phyloP scores from a whole-genome alignment of 257 asterid species.

The Ajuga chamaepitys region DNA sequence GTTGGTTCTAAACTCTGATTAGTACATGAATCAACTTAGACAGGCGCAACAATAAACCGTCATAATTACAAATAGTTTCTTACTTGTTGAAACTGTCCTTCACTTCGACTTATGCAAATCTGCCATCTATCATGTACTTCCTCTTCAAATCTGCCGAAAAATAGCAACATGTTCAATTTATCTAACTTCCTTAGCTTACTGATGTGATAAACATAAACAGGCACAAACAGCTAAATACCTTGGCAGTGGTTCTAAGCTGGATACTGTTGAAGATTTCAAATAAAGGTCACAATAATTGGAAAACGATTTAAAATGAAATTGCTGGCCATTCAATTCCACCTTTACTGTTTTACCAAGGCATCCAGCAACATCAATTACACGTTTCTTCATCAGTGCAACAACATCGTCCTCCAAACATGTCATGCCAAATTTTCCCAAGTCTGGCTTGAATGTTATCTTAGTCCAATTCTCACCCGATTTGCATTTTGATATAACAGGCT shows the following conservation, averaged over 20 bases:
- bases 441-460: slow-evolving; percentile 86
- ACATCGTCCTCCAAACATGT: slow-evolving; percentile 81
- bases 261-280: slow-evolving; percentile 39
- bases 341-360: slow-evolving; percentile 87
- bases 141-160: slow-evolving; percentile 53
- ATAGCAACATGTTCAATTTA: background rate
- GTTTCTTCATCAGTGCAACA: slow-evolving; percentile 88
- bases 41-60: background rate
- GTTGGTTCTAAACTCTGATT: background rate
- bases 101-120: slow-evolving; percentile 79
- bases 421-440: slow-evolving; percentile 83
- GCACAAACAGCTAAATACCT: slow-evolving; percentile 23
- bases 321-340: slow-evolving; percentile 77
- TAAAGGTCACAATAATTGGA: slow-evolving; percentile 77
- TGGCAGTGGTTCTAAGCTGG: slow-evolving; percentile 46
- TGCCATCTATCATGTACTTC: slow-evolving; percentile 90
- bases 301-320: slow-evolving; percentile 65
- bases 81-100: slow-evolving; percentile 97
- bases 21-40: background rate
- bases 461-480: slow-evolving; percentile 87
- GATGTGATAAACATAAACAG: background rate
- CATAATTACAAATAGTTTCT: background rate
- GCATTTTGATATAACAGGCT: slow-evolving; percentile 72
- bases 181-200: background rate
- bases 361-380: slow-evolving; percentile 88